Evolutionary conservation across 345 rosid genomes (phyloP), one percentile per base, ranked within the genome.

Genomic region (Hibiscus trionum): DNA sequence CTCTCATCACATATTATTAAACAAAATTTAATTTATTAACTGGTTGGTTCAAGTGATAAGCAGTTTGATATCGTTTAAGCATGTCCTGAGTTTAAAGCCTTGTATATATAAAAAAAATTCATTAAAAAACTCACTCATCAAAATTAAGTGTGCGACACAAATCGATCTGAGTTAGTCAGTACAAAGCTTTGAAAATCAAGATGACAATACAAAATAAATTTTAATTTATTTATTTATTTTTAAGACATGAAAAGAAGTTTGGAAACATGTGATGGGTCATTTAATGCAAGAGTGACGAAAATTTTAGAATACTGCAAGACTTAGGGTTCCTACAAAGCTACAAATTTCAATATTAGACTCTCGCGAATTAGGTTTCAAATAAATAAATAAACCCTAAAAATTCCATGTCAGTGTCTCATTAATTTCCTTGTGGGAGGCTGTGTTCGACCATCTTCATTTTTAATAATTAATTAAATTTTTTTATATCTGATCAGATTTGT

Each of bases 331-430:
- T 57, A 24, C 19, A 26, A 60, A 37, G 21, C 67, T 60, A 61
- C 66, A 60, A 33, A 72, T 61, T 72, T 72, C 59, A 44, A 72
- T 72, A 60, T 46, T 44, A 71, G 1, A 58, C 74, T 72, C 74
- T 24, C n/a, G 60, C 29, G 46, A 46, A 61, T 39, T 16, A n/a
- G 58, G 49, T 11, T 55, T 33, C 15, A 19, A 55, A 55, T 55
- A 55, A 56, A 9, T 3, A 56, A 15, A 49, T 49, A 56, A 56
- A 3, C 29, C n/a, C 17, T 21, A 66, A 39, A 21, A 2, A 21
- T 21, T 66, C 16, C 73, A 70, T 59, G 74, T 42, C 74, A 71
- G 74, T 10, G 24, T 44, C 15, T 27, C 57, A 71, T 58, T 71
- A 59, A 71, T 59, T 71, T 26, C 57, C 21, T 24, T 14, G 56